These are phyloP conservation scores for Neofusicoccum ribis DNA, from an alignment of 2,329 filamentous ascomycete species.

Conservation along the genomic window DNA sequence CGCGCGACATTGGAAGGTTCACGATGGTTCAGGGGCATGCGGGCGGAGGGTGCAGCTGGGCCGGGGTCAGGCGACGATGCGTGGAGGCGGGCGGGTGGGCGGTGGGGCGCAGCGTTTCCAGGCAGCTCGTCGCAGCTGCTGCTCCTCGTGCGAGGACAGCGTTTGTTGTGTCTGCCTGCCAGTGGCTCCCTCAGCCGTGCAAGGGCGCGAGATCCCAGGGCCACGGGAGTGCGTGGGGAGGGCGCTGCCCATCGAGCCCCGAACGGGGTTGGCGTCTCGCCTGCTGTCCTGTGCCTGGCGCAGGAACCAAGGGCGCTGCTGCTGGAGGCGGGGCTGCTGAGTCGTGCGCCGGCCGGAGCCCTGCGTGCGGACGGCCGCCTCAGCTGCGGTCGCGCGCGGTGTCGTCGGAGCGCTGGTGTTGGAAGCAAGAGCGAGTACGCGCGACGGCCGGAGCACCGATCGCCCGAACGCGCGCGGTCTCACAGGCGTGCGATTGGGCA, in stretches of 20 bases:
- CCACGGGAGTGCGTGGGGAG: neutral
- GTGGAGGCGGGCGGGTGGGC: neutral
- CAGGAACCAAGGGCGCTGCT: conserved; percentile 5
- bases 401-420: too few species aligned
- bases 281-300: neutral
- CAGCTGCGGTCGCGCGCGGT: neutral
- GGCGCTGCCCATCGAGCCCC: neutral
- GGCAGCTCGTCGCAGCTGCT: neutral
- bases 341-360: neutral
- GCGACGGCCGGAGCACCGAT: too few species aligned
- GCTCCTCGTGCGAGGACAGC: conserved; percentile 2
- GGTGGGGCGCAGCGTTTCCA: neutral
- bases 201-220: conserved; percentile 1
- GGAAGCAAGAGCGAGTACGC: too few species aligned
- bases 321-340: conserved; percentile 7
- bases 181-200: neutral
- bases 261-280: neutral
- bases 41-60: neutral
- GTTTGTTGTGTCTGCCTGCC: neutral
- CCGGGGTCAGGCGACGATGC: neutral
- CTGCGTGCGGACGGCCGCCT: neutral
- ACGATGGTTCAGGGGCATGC: conserved; percentile 4
- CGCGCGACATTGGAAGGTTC: neutral
- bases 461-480: too few species aligned
- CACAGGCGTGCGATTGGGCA: too few species aligned